Conservation (phyloP, 345 rosid genomes). For the Ricinus communis region DNA sequence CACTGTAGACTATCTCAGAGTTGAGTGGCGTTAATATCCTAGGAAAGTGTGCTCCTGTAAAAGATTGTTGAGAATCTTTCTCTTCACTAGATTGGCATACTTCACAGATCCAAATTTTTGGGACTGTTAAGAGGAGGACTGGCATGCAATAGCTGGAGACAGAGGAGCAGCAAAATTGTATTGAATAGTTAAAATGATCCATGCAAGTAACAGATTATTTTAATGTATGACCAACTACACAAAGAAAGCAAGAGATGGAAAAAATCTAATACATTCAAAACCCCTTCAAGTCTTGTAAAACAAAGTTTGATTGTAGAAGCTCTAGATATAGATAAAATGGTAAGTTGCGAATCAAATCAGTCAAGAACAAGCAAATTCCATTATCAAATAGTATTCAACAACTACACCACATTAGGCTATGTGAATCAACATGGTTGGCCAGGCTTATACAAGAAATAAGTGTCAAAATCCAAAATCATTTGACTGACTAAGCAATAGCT, state of each 20-base stretch:
- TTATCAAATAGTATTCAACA: background rate
- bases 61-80: background rate
- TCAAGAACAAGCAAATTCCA: too few relatives aligned
- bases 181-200: background rate
- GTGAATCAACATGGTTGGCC: background rate
- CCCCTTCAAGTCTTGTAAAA: background rate
- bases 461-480: background rate
- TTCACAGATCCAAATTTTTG: constrained; percentile 21
- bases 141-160: constrained; percentile 23
- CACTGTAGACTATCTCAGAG: background rate
- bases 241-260: background rate
- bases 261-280: background rate
- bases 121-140: background rate
- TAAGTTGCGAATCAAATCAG: background rate
- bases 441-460: background rate
- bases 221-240: background rate
- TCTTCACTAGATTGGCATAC: constrained; percentile 7
- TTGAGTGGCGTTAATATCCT: background rate
- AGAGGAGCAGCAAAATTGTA: background rate
- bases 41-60: background rate
- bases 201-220: background rate
- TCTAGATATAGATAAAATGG: background rate
- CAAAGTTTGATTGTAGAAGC: background rate
- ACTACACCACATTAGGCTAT: background rate
- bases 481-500: background rate